phyloP scores from a whole-genome alignment of 2,329 filamentous ascomycete genomes.

The Arthrobotrys iridis region DNA sequence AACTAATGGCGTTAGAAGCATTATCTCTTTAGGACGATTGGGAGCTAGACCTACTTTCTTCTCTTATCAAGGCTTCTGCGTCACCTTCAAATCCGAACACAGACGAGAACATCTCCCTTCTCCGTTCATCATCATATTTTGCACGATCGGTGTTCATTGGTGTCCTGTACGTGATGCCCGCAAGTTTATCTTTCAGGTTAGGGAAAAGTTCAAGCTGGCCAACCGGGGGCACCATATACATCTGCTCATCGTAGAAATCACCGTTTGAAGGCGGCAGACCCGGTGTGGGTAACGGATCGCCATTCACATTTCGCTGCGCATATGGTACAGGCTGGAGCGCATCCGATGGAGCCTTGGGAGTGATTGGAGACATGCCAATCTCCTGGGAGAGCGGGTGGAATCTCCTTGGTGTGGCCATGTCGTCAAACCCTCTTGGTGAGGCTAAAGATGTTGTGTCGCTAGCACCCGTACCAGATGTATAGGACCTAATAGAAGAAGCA shows the following conservation, averaged over 20 bases:
- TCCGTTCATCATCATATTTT: constrained; percentile 72
- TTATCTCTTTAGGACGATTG: background rate
- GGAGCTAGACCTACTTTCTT: constrained; percentile 71
- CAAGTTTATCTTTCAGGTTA: constrained; percentile 66
- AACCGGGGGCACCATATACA: constrained; percentile 44
- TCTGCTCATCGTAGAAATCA: constrained; percentile 50
- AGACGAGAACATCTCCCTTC: constrained; percentile 87
- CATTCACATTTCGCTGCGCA: constrained; percentile 49
- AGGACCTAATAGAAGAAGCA: constrained; percentile 67
- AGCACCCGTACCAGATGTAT: constrained; percentile 59
- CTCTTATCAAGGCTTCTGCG: constrained; percentile 79
- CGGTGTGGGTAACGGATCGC: constrained; percentile 43
- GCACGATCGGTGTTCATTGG: constrained; percentile 58
- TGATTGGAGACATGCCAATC: constrained; percentile 57
- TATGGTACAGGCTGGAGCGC: constrained; percentile 45
- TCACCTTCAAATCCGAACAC: constrained; percentile 96
- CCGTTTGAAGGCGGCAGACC: constrained; percentile 45
- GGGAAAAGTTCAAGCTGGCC: constrained; percentile 59
- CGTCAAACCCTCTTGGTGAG: constrained; percentile 60
- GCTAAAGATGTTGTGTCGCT: constrained; percentile 61
- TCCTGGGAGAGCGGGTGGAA: constrained; percentile 58
- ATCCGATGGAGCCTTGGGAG: constrained; percentile 59
- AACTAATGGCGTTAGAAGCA: constrained; percentile 3
- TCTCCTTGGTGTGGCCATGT: constrained; percentile 46
- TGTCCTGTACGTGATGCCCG: constrained; percentile 58